Evolutionary conservation across 2,329 filamentous ascomycete genomes (phyloP).

Genomic region (Dryadomyces quercus-mongolicae): DNA sequence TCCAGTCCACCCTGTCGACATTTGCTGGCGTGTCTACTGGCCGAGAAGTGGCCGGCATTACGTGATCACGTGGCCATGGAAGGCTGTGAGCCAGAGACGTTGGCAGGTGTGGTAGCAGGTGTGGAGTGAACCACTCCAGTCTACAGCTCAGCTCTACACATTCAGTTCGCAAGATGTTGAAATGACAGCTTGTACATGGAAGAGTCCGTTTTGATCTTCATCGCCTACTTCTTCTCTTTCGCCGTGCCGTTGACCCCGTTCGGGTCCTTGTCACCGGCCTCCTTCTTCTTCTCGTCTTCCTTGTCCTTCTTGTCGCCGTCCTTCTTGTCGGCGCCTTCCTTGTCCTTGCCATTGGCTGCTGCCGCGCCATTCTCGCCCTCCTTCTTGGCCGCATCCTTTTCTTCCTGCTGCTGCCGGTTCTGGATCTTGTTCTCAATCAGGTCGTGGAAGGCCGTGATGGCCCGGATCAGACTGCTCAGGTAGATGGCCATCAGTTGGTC

Average conservation of each 20-base stretch:
- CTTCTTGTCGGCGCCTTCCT: slow-evolving; percentile 29
- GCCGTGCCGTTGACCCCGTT: slow-evolving; percentile 25
- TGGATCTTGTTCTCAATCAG: slow-evolving; percentile 99
- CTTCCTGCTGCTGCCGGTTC: slow-evolving; percentile 93
- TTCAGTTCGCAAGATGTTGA: too few relatives aligned
- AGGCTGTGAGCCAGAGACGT: slow-evolving; percentile 36
- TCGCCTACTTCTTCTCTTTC: slow-evolving; percentile 29
- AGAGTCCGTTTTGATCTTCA: background rate
- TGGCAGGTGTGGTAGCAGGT: slow-evolving; percentile 55
- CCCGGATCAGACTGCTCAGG: slow-evolving; percentile 87
- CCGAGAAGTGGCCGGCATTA: slow-evolving; percentile 50
- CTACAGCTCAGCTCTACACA: too few relatives aligned
- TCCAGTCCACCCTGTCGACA: slow-evolving; percentile 61
- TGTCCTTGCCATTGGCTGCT: slow-evolving; percentile 24
- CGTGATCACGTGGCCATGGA: slow-evolving; percentile 36
- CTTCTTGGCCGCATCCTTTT: slow-evolving; percentile 77
- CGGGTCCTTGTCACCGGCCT: slow-evolving; percentile 13
- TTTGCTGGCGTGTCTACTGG: slow-evolving; percentile 70
- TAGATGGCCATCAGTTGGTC: slow-evolving; percentile 99
- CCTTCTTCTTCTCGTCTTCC: slow-evolving; percentile 31
- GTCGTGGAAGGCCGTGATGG: slow-evolving; percentile 98
- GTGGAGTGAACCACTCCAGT: slow-evolving; percentile 10
- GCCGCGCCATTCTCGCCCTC: slow-evolving; percentile 43
- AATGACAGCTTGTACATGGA: background rate
- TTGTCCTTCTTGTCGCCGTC: slow-evolving; percentile 34